Base-by-base conservation (phyloP, 257 asterid genomes). In the Gentiana macrophylla region DNA sequence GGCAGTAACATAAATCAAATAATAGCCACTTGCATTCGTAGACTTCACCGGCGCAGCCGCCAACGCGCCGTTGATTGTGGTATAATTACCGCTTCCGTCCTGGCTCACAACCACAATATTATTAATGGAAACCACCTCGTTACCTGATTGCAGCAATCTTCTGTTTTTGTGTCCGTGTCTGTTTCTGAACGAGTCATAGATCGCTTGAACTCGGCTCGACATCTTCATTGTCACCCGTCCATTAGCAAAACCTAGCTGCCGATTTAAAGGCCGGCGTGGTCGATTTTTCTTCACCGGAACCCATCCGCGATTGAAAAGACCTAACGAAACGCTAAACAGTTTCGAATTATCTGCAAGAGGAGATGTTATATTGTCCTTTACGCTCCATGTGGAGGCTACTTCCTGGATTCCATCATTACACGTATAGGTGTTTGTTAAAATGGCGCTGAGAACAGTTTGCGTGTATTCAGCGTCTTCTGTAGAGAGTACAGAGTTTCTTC, bases 391-490 rank as follows among this genome's bases (percentile, higher is more conserved):
- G 1, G 95, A 68, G 15, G 89, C 72, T 0, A 92, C 70, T 0
- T 54, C 73, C 8, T 70, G 77, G 13, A 89, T 60, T 2, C 97
- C 89, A 8, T 86, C 92, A 11, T 76, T 49, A 67, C 95, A 89
- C 0, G 95, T 89, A 12, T 83, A 74, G 0, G 84, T 65, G 62
- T 89, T 86, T 1, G 95, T 89, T 7, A 89, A 50, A 12, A 74
- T 71, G 1, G 89, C 97, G 35, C 95, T 89, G 1, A 89, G 84
- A 63, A 72, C 60, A 0, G 97, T 79, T 8, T 83, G 89, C 0
- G 83, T 52, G 6, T 81, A 80, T 37, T 86, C 95, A 2, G 87
- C 89, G 46, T 72, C 55, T 2, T 52, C 52, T 2, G 52, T 36
- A 0, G 80, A 49, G 36, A 89, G 86, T 3, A 55, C 51, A 33